These are phyloP conservation scores for Primulina huaijiensis DNA, from an alignment of 257 asterid species.

Conservation along the genomic window DNA sequence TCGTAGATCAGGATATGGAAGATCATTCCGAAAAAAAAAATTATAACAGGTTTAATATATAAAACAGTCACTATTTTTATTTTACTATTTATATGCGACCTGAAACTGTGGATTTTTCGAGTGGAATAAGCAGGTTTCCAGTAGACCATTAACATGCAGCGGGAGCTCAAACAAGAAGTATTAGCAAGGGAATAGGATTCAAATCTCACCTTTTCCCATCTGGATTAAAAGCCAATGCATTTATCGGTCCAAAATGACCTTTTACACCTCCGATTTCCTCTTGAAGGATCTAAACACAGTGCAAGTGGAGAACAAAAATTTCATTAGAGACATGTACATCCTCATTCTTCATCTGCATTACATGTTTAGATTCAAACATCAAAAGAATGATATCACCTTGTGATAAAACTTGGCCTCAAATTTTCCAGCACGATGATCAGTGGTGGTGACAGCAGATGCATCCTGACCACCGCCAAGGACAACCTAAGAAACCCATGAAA, in stretches of 20 bases:
- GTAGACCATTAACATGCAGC: background rate
- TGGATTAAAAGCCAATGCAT: constrained; percentile 93
- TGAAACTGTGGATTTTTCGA: background rate
- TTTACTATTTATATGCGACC: background rate
- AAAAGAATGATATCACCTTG: constrained; percentile 55
- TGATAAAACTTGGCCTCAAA: constrained; percentile 88
- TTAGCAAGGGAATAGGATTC: background rate
- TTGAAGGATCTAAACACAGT: constrained; percentile 55
- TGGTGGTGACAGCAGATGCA: constrained; percentile 76
- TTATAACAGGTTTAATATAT: background rate
- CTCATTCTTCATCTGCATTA: background rate
- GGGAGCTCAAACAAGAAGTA: background rate
- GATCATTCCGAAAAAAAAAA: no score
- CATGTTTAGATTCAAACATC: constrained; percentile 1
- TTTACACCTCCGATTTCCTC: constrained; percentile 93
- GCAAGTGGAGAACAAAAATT: constrained; percentile 20
- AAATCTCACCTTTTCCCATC: constrained; percentile 76
- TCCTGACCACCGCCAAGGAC: constrained; percentile 99
- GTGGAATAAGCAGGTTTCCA: background rate
- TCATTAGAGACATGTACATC: constrained; percentile 7
- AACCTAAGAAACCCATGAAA: constrained; percentile 44
- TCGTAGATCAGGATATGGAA: background rate
- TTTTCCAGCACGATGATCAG: constrained; percentile 95
- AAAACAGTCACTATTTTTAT: background rate
- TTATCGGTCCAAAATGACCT: constrained; percentile 96